A percentile compares a stretch with the other conserved stretches of the same genome.
These are phyloP conservation scores for Aspergillus nanangensis DNA, from an alignment of 495 filamentous ascomycete species.

Conservation along the genomic window DNA sequence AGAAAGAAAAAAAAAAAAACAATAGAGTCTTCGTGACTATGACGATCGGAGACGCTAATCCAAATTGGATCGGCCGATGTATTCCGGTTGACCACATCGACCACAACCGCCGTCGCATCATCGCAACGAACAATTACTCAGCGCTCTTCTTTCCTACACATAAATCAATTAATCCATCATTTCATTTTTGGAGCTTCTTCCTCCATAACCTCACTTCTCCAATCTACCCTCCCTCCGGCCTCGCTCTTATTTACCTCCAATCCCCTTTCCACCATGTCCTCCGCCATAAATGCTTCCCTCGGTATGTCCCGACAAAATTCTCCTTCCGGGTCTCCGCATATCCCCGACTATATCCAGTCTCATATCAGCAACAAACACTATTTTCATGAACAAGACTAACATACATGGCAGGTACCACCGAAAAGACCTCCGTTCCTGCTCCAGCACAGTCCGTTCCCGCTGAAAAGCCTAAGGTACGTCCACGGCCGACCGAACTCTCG, in stretches of 20 bases:
- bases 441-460: slow-evolving; percentile 27
- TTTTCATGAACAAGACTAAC: background rate
- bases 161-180: slow-evolving; percentile 8
- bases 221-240: background rate
- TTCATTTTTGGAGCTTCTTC: slow-evolving; percentile 23
- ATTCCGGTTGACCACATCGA: too few species aligned
- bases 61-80: too few species aligned
- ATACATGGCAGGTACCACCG: slow-evolving; percentile 11
- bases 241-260: background rate
- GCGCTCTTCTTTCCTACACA: too few species aligned
- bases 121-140: slow-evolving; percentile 12
- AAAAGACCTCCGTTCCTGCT: slow-evolving; percentile 19
- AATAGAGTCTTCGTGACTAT: too few species aligned
- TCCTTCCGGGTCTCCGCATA: too few species aligned
- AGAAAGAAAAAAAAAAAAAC: slow-evolving; percentile 1
- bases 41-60: slow-evolving; percentile 2
- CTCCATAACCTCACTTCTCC: background rate
- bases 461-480: slow-evolving; percentile 53
- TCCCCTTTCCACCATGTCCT: slow-evolving; percentile 36
- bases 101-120: too few species aligned
- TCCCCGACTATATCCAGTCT: slow-evolving; percentile 1
- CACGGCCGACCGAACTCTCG: too few species aligned
- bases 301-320: slow-evolving; percentile 29
- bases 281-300: slow-evolving; percentile 36
- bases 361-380: background rate